Conservation (phyloP, 2,329 filamentous ascomycete species). For the Hypoxylon sp. region DNA sequence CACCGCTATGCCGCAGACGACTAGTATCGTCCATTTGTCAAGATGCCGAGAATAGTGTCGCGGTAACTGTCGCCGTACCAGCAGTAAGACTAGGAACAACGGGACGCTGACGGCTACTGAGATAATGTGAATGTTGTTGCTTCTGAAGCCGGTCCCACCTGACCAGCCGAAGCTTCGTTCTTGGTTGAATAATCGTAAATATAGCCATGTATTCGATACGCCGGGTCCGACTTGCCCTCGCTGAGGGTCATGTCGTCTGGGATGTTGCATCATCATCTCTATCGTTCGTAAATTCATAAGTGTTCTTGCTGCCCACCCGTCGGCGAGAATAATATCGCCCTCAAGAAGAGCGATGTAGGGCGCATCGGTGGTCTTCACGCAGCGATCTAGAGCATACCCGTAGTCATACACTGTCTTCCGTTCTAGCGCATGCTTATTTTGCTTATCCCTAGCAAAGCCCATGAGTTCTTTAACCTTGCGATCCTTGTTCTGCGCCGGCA, state of each 20-base stretch:
- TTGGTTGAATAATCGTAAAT: constrained; percentile 50
- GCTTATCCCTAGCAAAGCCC: constrained; percentile 39
- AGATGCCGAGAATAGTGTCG: constrained; percentile 43
- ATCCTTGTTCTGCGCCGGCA: constrained; percentile 38
- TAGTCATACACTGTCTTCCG: constrained; percentile 50
- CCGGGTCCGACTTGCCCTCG: constrained; percentile 44
- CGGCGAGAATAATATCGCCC: constrained; percentile 50
- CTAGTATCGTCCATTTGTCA: constrained; percentile 47
- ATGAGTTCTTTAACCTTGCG: constrained; percentile 40
- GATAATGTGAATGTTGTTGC: constrained; percentile 49
- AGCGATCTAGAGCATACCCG: constrained; percentile 47
- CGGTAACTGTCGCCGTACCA: constrained; percentile 40
- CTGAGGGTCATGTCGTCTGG: constrained; percentile 41
- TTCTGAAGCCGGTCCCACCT: constrained; percentile 48
- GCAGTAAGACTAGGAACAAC: constrained; percentile 40
- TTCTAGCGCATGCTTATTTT: constrained; percentile 44
- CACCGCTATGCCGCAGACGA: constrained; percentile 47
- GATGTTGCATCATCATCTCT: constrained; percentile 49
- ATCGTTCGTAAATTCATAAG: constrained; percentile 43
- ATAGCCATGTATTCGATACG: constrained; percentile 48
- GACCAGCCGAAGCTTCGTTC: constrained; percentile 49
- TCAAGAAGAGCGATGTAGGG: constrained; percentile 50
- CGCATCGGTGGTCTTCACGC: constrained; percentile 45
- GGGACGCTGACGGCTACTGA: constrained; percentile 45
- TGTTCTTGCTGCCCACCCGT: constrained; percentile 49